Evolutionary conservation across 352 stramenopile genomes (phyloP).

Genomic region (Phytophthora crassamura): DNA sequence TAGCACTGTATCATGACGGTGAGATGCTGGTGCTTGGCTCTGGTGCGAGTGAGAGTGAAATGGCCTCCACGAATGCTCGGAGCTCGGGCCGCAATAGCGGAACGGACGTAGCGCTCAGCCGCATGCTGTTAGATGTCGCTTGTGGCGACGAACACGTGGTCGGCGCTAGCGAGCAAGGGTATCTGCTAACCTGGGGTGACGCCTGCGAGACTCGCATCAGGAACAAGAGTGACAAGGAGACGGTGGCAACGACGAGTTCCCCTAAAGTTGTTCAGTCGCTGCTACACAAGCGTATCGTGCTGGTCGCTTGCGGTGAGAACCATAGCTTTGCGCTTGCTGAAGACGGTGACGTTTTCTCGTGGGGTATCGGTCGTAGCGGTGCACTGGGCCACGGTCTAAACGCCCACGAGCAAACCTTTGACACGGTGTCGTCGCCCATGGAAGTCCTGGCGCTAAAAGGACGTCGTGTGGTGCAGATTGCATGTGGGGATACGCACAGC

Average conservation of each 20-base stretch:
- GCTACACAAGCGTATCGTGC: slow-evolving; percentile 65
- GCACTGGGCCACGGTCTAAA: slow-evolving; percentile 63
- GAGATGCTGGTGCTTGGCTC: slow-evolving; percentile 42
- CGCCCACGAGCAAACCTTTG: slow-evolving; percentile 39
- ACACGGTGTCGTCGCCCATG: slow-evolving; percentile 50
- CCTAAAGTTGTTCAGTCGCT: slow-evolving; percentile 50
- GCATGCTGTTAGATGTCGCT: slow-evolving; percentile 66
- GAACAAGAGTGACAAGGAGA: slow-evolving; percentile 14
- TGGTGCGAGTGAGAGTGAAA: neutral
- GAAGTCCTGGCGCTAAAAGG: slow-evolving; percentile 57
- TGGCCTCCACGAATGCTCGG: slow-evolving; percentile 4
- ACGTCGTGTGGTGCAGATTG: slow-evolving; percentile 45
- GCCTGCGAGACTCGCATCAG: slow-evolving; percentile 46
- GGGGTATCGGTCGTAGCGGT: slow-evolving; percentile 59
- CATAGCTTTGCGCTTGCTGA: slow-evolving; percentile 70
- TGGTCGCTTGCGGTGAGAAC: slow-evolving; percentile 64
- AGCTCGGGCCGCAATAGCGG: slow-evolving; percentile 17
- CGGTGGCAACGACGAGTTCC: neutral
- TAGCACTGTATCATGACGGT: slow-evolving; percentile 58
- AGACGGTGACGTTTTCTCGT: slow-evolving; percentile 73
- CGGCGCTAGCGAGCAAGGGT: slow-evolving; percentile 75
- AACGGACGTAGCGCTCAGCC: slow-evolving; percentile 48
- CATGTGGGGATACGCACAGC: slow-evolving; percentile 73
- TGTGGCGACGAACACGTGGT: slow-evolving; percentile 66
- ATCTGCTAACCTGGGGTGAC: slow-evolving; percentile 82